Evolutionary conservation across 106 monocot genomes (phyloP).

Genomic region (Dioscorea zingiberensis): DNA sequence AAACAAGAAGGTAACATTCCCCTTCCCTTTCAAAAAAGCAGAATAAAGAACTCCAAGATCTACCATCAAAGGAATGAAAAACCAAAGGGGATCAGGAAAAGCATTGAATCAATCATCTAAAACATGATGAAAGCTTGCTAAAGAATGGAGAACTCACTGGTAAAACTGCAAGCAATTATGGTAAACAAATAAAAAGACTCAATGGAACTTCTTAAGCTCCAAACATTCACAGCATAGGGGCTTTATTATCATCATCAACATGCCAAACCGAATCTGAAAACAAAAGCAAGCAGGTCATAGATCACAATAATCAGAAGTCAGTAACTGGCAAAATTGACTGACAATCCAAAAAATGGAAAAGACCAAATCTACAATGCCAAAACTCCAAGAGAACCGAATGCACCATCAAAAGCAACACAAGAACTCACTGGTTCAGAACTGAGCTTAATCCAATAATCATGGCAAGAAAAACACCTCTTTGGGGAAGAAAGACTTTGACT

Average conservation of each 20-base stretch:
- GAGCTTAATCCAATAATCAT: background rate
- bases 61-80: no score
- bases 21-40: no score
- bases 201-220: background rate
- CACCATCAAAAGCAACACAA: background rate
- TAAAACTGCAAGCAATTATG: no score
- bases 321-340: background rate
- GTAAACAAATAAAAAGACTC: background rate
- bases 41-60: no score
- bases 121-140: no score
- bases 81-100: no score
- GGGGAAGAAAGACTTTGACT: background rate
- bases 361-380: no score
- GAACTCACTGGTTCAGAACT: background rate
- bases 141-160: no score
- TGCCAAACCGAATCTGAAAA: background rate
- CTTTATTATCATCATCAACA: background rate
- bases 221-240: background rate
- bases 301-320: background rate
- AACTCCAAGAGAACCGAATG: no score
- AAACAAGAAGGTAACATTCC: no score
- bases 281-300: background rate
- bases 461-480: background rate
- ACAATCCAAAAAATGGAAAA: no score
- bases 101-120: no score